Base-by-base conservation (phyloP, 306 rosid species). In the Cicer arietinum region DNA sequence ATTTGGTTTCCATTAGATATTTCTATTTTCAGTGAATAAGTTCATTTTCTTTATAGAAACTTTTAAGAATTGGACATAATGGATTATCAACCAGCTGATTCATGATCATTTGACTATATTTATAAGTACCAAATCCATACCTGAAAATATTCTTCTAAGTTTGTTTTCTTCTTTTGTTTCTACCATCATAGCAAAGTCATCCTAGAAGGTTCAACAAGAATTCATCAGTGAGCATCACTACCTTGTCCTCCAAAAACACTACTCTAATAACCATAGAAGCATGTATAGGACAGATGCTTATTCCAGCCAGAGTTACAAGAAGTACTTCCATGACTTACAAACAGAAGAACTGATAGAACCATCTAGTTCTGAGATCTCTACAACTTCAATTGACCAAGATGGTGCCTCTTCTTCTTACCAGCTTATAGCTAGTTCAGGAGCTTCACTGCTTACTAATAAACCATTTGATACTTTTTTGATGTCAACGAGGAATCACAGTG, bases 241-340 rank as follows among this genome's bases (percentile, higher is more conserved):
- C 30, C 3, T 25, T 25, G 68, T 82, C 92, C 54, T 50, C 91
- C 30, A 25, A 79, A 78, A 53, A 35, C 83, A 76, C 73, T 75
- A 77, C 40, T 73, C 90, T 10, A 90, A 86, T 25, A 81, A 84
- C 86, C 83, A 80, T 18, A 84, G 83, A 79, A 80, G 74, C 69
- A 43, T 77, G 78, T 78, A 74, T 50, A 82, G 61, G 52, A 73
- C 91, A 71, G 93, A 94, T 83, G 79, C 94, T 67, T 85, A 79
- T 85, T 59, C 83, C 80, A 60, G 80, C 11, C 86, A 94, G 90
- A 90, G 91, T 73, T 90, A 87, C n/a, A 92, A 86, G 77, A 93
- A 93, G 86, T 84, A 93, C 79, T 91, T 92, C 69, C 85, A 65
- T 10, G 96, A 90, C 78, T 91, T 92, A 53, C 92, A 92, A 11